phyloP scores from a whole-genome alignment of 768 basidiomycete genomes.

The Calvatia gigantea region DNA sequence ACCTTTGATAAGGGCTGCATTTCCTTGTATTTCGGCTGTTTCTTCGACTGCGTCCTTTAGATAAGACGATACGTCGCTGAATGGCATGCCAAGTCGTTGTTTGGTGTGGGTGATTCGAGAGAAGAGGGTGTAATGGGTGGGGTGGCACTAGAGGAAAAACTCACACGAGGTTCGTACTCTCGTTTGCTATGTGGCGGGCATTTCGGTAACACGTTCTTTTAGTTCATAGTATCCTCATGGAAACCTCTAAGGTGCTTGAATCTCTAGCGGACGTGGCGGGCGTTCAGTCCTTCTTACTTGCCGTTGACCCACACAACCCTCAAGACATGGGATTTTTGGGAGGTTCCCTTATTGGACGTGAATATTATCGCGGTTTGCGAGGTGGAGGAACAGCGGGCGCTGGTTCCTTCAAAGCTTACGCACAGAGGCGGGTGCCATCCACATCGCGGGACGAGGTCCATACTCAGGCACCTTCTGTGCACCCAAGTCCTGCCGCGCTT shows the following conservation, averaged over 20 bases:
- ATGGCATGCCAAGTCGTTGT: conserved; percentile 59
- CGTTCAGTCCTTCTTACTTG: conserved; percentile 59
- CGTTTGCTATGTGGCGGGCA: neutral
- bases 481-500: conserved; percentile 18
- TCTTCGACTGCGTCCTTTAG: conserved; percentile 27
- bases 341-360: conserved; percentile 55
- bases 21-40: conserved; percentile 15
- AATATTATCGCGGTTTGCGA: conserved; percentile 63
- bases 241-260: conserved; percentile 52
- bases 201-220: neutral
- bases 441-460: neutral
- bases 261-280: conserved; percentile 46
- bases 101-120: conserved; percentile 16
- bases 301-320: conserved; percentile 48
- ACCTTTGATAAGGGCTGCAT: conserved; percentile 13
- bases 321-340: conserved; percentile 58
- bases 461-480: conserved; percentile 9
- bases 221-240: conserved; percentile 46
- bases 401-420: conserved; percentile 49
- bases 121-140: neutral
- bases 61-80: conserved; percentile 56
- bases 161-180: neutral
- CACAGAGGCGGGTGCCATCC: conserved; percentile 25
- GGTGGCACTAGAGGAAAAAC: neutral
- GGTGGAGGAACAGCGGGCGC: conserved; percentile 58